Base-by-base conservation (phyloP, 2,329 filamentous ascomycete species). In the Hypoxylon sp. region DNA sequence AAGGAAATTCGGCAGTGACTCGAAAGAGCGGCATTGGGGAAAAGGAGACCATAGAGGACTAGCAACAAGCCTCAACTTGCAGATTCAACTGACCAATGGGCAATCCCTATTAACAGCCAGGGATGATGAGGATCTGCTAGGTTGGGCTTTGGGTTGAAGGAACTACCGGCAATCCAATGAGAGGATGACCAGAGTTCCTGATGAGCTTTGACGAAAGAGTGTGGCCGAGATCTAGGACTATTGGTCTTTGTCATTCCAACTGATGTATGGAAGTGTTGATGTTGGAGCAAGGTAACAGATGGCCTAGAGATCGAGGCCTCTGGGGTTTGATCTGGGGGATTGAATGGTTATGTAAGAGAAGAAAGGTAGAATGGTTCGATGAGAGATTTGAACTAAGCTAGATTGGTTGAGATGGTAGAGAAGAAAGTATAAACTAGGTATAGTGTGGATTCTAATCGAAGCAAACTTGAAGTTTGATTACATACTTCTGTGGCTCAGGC, bases 261-360 rank as follows among this genome's bases (percentile, higher is more conserved):
- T 19, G 14, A 13, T 56, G 11, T n/a, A 7, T 48, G 36, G 52
- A 56, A 53, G 19, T 17, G 32, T 25, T 23, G 9, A 51, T 34
- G 19, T 25, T 38, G 32, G 13, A 23, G 11, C 25, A 11, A 53
- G 5, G 13, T n/a, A 25, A 17, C 17, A 38, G 28, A 25, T n/a
- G 2, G 6, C 5, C 45, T 48, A 28, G 3, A 14, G 17, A 6
- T 19, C 6, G 19, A 25, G 7, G 10, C 4, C 10, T 32, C 19
- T 41, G 6, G 34, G 5, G 32, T 25, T 14, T 25, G 32, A 41
- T 41, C 10, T 53, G 5, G 21, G 28, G 7, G 11, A 17, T 7
- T 34, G n/a, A 17, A 21, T 17, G 50, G 13, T 36, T 38, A 19
- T 19, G 9, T 4, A 36, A n/a, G 11, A 21, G 30, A 14, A 21